phyloP scores from a whole-genome alignment of 805 yeast genomes.

The Saccharomycopsis malanga region DNA sequence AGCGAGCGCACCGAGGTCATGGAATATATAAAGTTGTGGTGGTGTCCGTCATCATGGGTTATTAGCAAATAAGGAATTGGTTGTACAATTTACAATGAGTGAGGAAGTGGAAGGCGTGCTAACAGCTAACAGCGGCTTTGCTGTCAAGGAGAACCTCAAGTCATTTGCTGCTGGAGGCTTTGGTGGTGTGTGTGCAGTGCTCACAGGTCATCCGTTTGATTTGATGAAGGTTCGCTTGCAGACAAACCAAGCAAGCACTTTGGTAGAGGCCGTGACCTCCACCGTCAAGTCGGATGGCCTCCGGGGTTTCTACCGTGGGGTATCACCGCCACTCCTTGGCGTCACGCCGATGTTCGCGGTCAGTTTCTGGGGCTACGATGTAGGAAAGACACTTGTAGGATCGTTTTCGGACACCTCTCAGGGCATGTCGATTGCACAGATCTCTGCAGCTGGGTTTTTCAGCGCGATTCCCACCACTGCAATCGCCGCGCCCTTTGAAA shows the following conservation, averaged over 20 bases:
- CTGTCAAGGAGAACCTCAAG: slow-evolving; percentile 64
- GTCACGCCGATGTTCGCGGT: slow-evolving; percentile 99
- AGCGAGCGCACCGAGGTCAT: too few relatives aligned
- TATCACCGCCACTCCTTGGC: slow-evolving; percentile 88
- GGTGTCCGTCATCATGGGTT: too few relatives aligned
- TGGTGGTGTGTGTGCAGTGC: slow-evolving; percentile 93
- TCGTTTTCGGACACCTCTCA: slow-evolving; percentile 29
- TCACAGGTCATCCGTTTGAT: slow-evolving; percentile 96
- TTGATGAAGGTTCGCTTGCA: slow-evolving; percentile 87
- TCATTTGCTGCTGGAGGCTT: slow-evolving; percentile 91
- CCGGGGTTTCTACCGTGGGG: slow-evolving; percentile 85
- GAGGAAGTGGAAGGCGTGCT: slow-evolving; percentile 12
- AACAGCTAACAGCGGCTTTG: slow-evolving; percentile 2
- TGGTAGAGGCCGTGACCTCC: slow-evolving; percentile 59
- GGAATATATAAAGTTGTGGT: too few relatives aligned
- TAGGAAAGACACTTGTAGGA: slow-evolving; percentile 74
- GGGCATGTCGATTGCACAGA: slow-evolving; percentile 54
- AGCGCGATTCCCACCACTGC: slow-evolving; percentile 93
- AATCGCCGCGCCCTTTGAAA: slow-evolving; percentile 96
- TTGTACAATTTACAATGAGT: too few relatives aligned
- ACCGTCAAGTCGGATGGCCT: slow-evolving; percentile 72
- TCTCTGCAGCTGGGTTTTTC: slow-evolving; percentile 87
- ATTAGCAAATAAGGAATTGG: too few relatives aligned
- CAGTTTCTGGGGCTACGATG: slow-evolving; percentile 96
- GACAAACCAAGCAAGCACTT: slow-evolving; percentile 55